Conservation (phyloP, 495 filamentous ascomycete species). For the Neurospora sp. region DNA sequence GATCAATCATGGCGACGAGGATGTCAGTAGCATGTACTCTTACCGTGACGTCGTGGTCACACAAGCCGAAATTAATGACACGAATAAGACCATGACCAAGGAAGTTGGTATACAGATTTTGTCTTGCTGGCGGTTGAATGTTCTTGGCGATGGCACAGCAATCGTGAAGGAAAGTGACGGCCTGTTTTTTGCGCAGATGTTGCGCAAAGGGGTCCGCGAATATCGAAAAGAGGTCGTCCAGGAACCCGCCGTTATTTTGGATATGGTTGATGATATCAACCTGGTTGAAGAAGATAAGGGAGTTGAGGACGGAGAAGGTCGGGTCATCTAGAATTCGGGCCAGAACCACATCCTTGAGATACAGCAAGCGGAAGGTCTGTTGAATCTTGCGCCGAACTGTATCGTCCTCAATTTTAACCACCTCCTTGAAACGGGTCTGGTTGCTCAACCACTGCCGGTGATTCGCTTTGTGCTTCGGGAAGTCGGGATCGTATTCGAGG, state of each 20-base stretch:
- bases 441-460: constrained; percentile 88
- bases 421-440: constrained; percentile 87
- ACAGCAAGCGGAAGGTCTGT: constrained; percentile 89
- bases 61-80: constrained; percentile 86
- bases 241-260: constrained; percentile 63
- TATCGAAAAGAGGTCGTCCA: constrained; percentile 84
- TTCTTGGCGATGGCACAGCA: constrained; percentile 93
- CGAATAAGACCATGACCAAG: constrained; percentile 76
- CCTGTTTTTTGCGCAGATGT: constrained; percentile 75
- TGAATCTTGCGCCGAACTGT: constrained; percentile 84
- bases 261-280: constrained; percentile 94
- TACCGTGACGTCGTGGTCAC: constrained; percentile 71
- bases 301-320: constrained; percentile 95
- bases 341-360: constrained; percentile 96
- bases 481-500: constrained; percentile 96
- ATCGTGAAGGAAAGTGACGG: constrained; percentile 92
- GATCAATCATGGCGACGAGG: constrained; percentile 86
- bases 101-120: constrained; percentile 79
- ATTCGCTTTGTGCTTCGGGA: constrained; percentile 96
- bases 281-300: constrained; percentile 97
- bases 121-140: constrained; percentile 69
- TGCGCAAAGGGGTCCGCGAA: constrained; percentile 58
- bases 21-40: constrained; percentile 92
- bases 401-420: constrained; percentile 78
- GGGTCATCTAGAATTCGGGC: constrained; percentile 95